phyloP scores from a whole-genome alignment of 768 basidiomycete genomes.

The Hericium rajendrae region DNA sequence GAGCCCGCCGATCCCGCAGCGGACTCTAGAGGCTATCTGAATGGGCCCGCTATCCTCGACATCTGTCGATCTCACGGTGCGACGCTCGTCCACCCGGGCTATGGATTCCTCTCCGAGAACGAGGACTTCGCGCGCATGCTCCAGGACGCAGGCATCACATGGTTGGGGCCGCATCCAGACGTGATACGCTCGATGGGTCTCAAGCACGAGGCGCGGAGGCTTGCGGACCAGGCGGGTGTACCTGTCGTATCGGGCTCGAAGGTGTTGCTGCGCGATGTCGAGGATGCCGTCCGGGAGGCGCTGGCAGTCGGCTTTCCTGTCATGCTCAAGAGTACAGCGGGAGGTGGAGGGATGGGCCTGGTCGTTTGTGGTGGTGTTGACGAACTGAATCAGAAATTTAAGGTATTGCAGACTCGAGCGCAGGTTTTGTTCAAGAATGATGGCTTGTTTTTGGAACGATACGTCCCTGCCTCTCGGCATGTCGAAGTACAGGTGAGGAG shows the following conservation, averaged over 20 bases:
- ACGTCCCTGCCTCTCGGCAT: slow-evolving; percentile 46
- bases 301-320: slow-evolving; percentile 45
- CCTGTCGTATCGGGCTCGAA: slow-evolving; percentile 46
- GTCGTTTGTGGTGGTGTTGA: slow-evolving; percentile 37
- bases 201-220: slow-evolving; percentile 46
- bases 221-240: slow-evolving; percentile 39
- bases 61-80: slow-evolving; percentile 32
- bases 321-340: slow-evolving; percentile 58
- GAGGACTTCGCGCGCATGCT: slow-evolving; percentile 41
- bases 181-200: slow-evolving; percentile 47
- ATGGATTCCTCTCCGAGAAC: slow-evolving; percentile 61
- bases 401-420: slow-evolving; percentile 30
- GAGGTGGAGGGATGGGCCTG: slow-evolving; percentile 64
- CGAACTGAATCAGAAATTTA: slow-evolving; percentile 30
- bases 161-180: slow-evolving; percentile 45
- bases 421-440: slow-evolving; percentile 40
- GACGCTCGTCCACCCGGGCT: slow-evolving; percentile 53
- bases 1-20: slow-evolving; percentile 1
- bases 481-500: slow-evolving; percentile 50
- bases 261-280: slow-evolving; percentile 27
- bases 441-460: slow-evolving; percentile 52
- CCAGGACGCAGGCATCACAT: slow-evolving; percentile 39
- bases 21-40: slow-evolving; percentile 32
- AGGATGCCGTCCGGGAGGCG: slow-evolving; percentile 34
- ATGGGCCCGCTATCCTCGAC: slow-evolving; percentile 27